Evolutionary conservation across 208 protist genomes (phyloP), one percentile per base, ranked within the genome.

Genomic region (Wallacemonas sp.): DNA sequence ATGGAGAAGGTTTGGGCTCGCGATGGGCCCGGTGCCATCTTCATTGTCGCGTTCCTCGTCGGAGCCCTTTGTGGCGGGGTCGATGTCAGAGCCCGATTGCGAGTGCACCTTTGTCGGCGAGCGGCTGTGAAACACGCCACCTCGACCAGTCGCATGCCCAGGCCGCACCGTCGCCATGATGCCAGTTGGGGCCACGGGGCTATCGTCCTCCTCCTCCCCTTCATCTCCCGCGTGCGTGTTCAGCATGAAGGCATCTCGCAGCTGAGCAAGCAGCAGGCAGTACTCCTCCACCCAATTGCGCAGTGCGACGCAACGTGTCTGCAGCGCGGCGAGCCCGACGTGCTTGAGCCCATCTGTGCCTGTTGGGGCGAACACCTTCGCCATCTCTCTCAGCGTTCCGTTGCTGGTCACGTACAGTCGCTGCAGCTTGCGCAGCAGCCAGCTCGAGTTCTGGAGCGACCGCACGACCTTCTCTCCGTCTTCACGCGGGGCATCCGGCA

Each of bases 261-360:
- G 75, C 65, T 91, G 84, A 9, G 51, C 45, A 55, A 80, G 65
- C 4, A 86, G 67, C 24, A 77, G 66, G 26, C 79, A 77, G 70
- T 91, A 79, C 30, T 47, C 39, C 60, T 91, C 84, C 22, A 91
- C 66, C 24, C 80, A 66, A 38, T 70, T 60, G 27, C 79, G 72
- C 14, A 91, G 59, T 2, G 61, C 65, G 17, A 70, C 24, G 54
- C 72, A 80, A 53, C 84, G 84, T 31, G 39, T 54, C 36, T 75
- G 66, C 54, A 91, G 75, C 27, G 78, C 84, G 31, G 68, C 62
- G 3, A 91, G 58, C 6, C 61, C 72, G 5, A 70, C 61, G 34
- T 91, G 84, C 45, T 79, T 58, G 0, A 66, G 61, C 9, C 22
- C 45, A 30, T 53, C 44, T 11, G 39, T 17, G 49, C 39, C 55